Conservation (phyloP, 805 yeast genomes). For the Pichia cabralensis region DNA sequence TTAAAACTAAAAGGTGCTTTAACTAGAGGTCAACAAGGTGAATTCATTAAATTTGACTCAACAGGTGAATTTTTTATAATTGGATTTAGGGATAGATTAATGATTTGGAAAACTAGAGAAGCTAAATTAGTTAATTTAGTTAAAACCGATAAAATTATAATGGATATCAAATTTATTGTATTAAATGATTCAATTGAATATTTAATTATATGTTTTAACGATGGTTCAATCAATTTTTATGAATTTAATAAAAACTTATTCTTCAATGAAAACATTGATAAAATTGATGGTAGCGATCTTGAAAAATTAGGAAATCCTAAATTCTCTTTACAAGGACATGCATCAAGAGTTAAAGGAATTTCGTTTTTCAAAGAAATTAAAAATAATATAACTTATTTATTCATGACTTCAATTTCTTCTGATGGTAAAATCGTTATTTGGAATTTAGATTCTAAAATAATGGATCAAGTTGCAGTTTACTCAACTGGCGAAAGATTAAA, state of each 20-base stretch:
- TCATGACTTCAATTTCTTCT: constrained; percentile 74
- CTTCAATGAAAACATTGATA: constrained; percentile 12
- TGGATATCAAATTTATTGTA: constrained; percentile 49
- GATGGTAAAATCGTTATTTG: constrained; percentile 92
- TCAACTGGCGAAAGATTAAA: constrained; percentile 86
- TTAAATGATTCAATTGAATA: constrained; percentile 40
- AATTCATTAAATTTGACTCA: constrained; percentile 22
- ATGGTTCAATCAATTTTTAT: constrained; percentile 61
- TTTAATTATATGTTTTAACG: constrained; percentile 55
- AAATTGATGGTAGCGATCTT: constrained; percentile 22
- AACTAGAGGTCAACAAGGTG: constrained; percentile 43
- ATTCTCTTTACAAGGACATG: constrained; percentile 67
- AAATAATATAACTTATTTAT: constrained; percentile 29
- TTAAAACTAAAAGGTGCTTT: constrained; percentile 64
- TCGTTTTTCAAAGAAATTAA: constrained; percentile 32
- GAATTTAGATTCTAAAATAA: constrained; percentile 42
- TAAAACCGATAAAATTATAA: constrained; percentile 38
- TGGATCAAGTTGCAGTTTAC: constrained; percentile 83
- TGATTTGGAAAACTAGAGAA: constrained; percentile 53
- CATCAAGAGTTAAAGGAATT: constrained; percentile 77
- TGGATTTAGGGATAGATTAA: constrained; percentile 56
- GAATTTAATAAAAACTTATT: constrained; percentile 27
- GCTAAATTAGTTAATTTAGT: constrained; percentile 46
- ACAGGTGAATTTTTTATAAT: constrained; percentile 73
- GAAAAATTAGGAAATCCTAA: constrained; percentile 30